Conservation (phyloP, 805 yeast species). For the Phaffomyces opuntiae region DNA sequence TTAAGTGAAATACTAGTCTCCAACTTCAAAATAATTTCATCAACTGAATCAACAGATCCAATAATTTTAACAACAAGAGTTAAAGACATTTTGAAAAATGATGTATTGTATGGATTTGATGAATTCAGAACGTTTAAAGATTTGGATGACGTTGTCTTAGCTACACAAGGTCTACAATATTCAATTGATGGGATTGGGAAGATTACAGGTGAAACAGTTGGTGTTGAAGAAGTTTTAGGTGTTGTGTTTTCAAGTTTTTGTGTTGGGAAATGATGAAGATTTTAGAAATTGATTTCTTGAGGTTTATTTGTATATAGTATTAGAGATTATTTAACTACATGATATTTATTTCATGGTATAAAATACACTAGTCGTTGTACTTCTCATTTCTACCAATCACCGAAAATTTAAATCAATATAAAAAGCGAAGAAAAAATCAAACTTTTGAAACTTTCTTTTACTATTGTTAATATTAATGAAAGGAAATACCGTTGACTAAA, state of each 20-base stretch:
- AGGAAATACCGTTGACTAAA: too few relatives aligned
- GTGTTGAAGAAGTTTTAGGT: constrained; percentile 84
- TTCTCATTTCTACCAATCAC: too few relatives aligned
- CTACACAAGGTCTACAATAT: constrained; percentile 65
- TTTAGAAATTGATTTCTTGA: too few relatives aligned
- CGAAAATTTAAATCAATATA: too few relatives aligned
- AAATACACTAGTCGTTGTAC: too few relatives aligned
- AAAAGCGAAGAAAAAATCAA: too few relatives aligned
- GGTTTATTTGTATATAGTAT: too few relatives aligned
- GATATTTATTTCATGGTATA: too few relatives aligned
- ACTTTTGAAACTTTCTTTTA: too few relatives aligned
- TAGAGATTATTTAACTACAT: too few relatives aligned
- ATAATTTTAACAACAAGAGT: constrained; percentile 69
- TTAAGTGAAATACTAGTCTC: constrained; percentile 37
- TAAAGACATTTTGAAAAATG: constrained; percentile 64
- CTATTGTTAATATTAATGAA: too few relatives aligned
- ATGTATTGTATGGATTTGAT: constrained; percentile 69
- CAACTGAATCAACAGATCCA: constrained; percentile 52
- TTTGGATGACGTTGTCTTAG: constrained; percentile 67
- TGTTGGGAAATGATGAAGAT: constrained; percentile 62
- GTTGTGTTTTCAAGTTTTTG: constrained; percentile 90
- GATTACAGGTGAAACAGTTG: constrained; percentile 84
- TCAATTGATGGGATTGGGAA: constrained; percentile 86
- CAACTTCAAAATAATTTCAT: constrained; percentile 42
- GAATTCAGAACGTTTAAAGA: constrained; percentile 47